Base-by-base conservation (phyloP, 192 early-diverging fungal genomes). In the Allomyces javanicus region DNA sequence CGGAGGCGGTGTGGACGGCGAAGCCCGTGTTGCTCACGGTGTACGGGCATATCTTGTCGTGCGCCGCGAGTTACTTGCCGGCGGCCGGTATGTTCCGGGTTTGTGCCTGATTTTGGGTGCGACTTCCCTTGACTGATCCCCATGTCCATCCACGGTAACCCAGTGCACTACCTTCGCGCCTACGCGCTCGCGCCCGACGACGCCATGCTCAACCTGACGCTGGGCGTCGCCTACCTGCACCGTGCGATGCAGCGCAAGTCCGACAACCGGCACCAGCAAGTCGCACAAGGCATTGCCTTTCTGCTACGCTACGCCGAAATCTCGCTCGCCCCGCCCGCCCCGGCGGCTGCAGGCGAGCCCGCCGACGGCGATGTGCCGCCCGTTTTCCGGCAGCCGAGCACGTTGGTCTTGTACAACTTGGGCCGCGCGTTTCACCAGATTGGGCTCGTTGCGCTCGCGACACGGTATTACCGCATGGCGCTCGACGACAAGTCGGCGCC, bases 351-450 rank as follows among this genome's bases (percentile, higher is more conserved):
- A 7, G 33, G 33, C 33, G 33, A 40, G 33, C 33, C 33, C 4
- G 9, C 4, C 33, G 33, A 40, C 33, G 7, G 7, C 3, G 33
- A 9, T 9, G 33, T 40, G 33, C 33, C 33, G 33, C 33, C 33
- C 33, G 33, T 40, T 7, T 40, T 40, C 33, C 71, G 40, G 62
- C 50, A 58, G 44, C 61, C 6, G 79, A 83, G 64, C 74, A 75
- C 55, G 17, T 12, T 58, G 50, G 21, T 58, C 0, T 44, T 64
- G 19, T 84, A 81, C 70, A 84, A 84, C 66, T 19, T 83, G 4
- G 83, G 69, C 12, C 63, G 83, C 44, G 79, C 78, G 19, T 84
- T 76, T 66, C 83, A 84, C 71, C 77, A 81, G 26, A 61, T 84
- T 66, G 78, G 78, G 19, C 65, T 84, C 58, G 68, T 68, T 43